A percentile compares a stretch with the other conserved stretches of the same genome.
phyloP scores from a whole-genome alignment of 257 asterid genomes.

The Striga asiatica region DNA sequence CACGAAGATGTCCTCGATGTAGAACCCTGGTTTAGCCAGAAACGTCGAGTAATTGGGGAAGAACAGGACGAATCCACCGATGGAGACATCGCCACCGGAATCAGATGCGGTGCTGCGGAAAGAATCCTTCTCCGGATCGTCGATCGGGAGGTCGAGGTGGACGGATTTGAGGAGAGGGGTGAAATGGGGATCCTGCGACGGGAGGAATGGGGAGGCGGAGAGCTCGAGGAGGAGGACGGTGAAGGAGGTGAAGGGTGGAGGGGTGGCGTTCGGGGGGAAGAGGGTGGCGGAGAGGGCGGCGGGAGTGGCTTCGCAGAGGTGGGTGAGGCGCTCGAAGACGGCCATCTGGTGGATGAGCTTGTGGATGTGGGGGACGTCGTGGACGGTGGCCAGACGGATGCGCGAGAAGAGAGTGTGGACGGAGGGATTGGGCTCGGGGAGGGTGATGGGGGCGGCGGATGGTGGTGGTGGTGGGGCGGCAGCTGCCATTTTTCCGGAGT shows the following conservation, averaged over 20 bases:
- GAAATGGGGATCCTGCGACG: constrained; percentile 20
- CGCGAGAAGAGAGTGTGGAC: constrained; percentile 36
- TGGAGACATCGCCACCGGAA: constrained; percentile 10
- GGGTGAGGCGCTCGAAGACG: constrained; percentile 40
- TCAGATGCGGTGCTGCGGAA: constrained; percentile 27
- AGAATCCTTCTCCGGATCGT: constrained; percentile 43
- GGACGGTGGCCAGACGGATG: constrained; percentile 39
- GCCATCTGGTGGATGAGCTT: constrained; percentile 64
- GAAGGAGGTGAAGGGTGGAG: constrained; percentile 47
- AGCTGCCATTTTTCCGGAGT: constrained; percentile 27
- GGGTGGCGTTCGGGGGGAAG: constrained; percentile 37
- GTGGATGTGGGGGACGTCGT: constrained; percentile 53
- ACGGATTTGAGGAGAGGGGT: constrained; percentile 28
- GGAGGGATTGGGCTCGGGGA: constrained; percentile 19
- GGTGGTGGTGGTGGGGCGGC: constrained; percentile 37
- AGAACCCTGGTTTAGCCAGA: constrained; percentile 77
- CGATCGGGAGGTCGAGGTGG: constrained; percentile 53
- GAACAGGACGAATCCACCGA: constrained; percentile 66
- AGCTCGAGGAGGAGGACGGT: constrained; percentile 45
- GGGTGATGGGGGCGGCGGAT: constrained; percentile 24
- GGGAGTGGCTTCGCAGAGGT: constrained; percentile 40
- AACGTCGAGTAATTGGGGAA: constrained; percentile 80
- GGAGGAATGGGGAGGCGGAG: constrained; percentile 29
- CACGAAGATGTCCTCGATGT: constrained; percentile 71
- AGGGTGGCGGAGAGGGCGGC: constrained; percentile 41